Base-by-base conservation (phyloP, 768 basidiomycete species). In the Jaapia argillacea region DNA sequence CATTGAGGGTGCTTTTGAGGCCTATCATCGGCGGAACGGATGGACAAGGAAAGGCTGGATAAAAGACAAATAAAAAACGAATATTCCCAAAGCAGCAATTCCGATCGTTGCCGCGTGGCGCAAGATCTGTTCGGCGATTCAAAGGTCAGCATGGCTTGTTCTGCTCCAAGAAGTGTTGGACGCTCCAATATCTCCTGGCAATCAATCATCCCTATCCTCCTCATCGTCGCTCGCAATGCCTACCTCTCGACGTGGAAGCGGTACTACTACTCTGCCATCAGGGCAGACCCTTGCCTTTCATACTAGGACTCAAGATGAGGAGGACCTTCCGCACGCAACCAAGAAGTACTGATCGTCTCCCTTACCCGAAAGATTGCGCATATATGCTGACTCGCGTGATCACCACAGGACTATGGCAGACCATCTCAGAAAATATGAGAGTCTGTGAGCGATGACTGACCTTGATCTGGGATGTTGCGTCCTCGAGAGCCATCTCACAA, bases 1-100 rank as follows among this genome's bases (percentile, higher is more conserved):
- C 90, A 66, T 90, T 92, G 47, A 97, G 75, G 0, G 81, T 90
- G 44, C 81, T 77, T 60, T 97, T 97, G 55, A 97, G 87, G 46
- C 92, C 92, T 70, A 97, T 89, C 93, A 97, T 97, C 21, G 10
- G 28, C 28, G 28, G 16, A 33, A 16, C 28, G 28, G n/a, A n/a
- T n/a, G n/a, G n/a, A n/a, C n/a, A n/a, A n/a, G n/a, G n/a, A n/a
- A n/a, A n/a, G n/a, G n/a, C n/a, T n/a, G n/a, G n/a, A n/a, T n/a
- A n/a, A n/a, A n/a, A n/a, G n/a, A n/a, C n/a, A n/a, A n/a, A n/a
- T n/a, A n/a, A n/a, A n/a, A n/a, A n/a, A n/a, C n/a, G n/a, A n/a
- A n/a, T n/a, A n/a, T n/a, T n/a, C n/a, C n/a, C n/a, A n/a, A n/a
- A n/a, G n/a, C n/a, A n/a, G n/a, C n/a, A n/a, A n/a, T n/a, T n/a